A percentile compares a stretch with the other conserved stretches of the same genome.
Evolutionary conservation across 2,329 filamentous ascomycete genomes (phyloP).

Genomic region (Cladobotryum mycophilum): DNA sequence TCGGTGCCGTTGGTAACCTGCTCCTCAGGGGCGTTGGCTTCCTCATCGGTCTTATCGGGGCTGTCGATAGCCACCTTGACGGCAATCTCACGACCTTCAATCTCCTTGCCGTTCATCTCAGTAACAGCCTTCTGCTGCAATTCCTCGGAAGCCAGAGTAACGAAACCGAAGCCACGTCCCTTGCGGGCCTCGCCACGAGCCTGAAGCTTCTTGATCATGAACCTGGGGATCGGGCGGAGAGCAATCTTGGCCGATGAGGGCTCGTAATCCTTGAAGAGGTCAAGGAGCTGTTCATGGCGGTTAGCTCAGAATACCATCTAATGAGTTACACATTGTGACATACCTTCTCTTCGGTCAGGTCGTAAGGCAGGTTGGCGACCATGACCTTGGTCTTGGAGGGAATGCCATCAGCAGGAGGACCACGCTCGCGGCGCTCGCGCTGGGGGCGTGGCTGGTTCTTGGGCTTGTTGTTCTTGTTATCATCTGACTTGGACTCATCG

Average conservation of each 20-base stretch:
- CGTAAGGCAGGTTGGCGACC: constrained; percentile 98
- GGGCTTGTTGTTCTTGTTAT: constrained; percentile 33
- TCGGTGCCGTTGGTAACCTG: constrained; percentile 39
- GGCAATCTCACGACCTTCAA: constrained; percentile 96
- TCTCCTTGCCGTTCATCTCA: constrained; percentile 99
- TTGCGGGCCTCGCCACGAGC: constrained; percentile 97
- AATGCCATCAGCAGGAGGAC: constrained; percentile 93
- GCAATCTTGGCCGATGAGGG: constrained; percentile 97
- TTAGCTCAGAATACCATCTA: background rate
- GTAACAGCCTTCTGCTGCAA: constrained; percentile 92
- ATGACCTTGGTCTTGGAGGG: constrained; percentile 99
- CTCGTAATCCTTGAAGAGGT: constrained; percentile 89
- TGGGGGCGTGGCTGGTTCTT: constrained; percentile 48
- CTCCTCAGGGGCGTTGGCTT: constrained; percentile 55
- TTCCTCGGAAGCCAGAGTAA: constrained; percentile 91
- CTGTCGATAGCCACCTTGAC: constrained; percentile 99
- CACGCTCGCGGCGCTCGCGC: constrained; percentile 70
- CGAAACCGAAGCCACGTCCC: constrained; percentile 97
- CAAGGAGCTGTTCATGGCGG: constrained; percentile 68
- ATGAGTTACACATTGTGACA: constrained; percentile 17
- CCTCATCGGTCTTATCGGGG: constrained; percentile 91
- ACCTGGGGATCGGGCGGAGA: constrained; percentile 94
- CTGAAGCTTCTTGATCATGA: constrained; percentile 99
- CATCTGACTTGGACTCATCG: constrained; percentile 44
- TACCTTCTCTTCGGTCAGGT: constrained; percentile 96